A percentile compares a stretch with the other conserved stretches of the same genome.
Conservation (phyloP, 2,329 filamentous ascomycete genomes). For the Truncatella angustata region DNA sequence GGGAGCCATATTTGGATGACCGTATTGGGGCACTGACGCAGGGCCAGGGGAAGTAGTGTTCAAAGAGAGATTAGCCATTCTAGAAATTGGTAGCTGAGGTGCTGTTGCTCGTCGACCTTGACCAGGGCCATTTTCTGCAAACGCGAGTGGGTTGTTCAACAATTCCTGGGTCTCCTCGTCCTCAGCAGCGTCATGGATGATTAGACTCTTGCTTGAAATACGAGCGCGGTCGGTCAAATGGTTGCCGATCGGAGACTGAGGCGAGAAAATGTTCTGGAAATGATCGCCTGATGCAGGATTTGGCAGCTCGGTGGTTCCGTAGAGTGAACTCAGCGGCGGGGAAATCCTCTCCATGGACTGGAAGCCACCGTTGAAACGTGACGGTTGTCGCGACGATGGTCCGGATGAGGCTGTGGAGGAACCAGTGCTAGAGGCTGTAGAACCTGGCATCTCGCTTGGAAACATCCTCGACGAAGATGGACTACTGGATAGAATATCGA, state of each 20-base stretch:
- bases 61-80: slow-evolving; percentile 69
- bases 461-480: slow-evolving; percentile 44
- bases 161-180: slow-evolving; percentile 72
- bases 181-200: slow-evolving; percentile 65
- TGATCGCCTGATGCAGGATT: slow-evolving; percentile 51
- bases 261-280: slow-evolving; percentile 67
- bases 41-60: slow-evolving; percentile 61
- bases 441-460: slow-evolving; percentile 44
- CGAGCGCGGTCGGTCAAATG: slow-evolving; percentile 61
- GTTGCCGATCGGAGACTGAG: slow-evolving; percentile 71
- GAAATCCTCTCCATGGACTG: slow-evolving; percentile 61
- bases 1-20: slow-evolving; percentile 32
- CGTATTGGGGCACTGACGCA: slow-evolving; percentile 50
- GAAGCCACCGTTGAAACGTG: slow-evolving; percentile 62
- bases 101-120: slow-evolving; percentile 67
- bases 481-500: slow-evolving; percentile 53
- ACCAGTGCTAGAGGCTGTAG: slow-evolving; percentile 39
- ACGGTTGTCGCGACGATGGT: slow-evolving; percentile 49
- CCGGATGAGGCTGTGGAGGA: slow-evolving; percentile 44
- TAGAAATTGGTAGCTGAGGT: slow-evolving; percentile 66
- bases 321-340: slow-evolving; percentile 55
- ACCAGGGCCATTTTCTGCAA: slow-evolving; percentile 66
- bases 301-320: slow-evolving; percentile 58
- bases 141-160: slow-evolving; percentile 70
- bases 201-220: slow-evolving; percentile 68